Evolutionary conservation across 129 eudicot genomes (phyloP), one percentile per base, ranked within the genome.

Genomic region (Deinandra increscens): DNA sequence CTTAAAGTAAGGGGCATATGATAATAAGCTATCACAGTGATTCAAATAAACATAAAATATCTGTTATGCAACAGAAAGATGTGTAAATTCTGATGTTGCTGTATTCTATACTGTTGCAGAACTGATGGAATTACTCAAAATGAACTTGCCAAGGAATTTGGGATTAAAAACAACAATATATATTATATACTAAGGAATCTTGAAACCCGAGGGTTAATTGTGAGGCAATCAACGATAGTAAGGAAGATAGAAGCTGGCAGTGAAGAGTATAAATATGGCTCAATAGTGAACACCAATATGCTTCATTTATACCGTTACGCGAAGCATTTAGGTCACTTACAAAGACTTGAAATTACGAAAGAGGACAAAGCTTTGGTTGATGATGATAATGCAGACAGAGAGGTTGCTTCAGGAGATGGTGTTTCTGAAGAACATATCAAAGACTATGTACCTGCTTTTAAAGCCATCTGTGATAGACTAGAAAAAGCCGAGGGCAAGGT

Each of bases 401-500:
- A 56, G 31, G 79, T 54, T 65, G 81, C 51, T 45, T 64, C 62
- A 70, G 76, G 66, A 62, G 84, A 53, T 65, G 85, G 72, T 44
- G 71, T 74, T 63, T 68, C 62, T 54, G 82, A 71, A 45, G 95
- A 83, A 68, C 36, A 70, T 69, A 63, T 93, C 58, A 83, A 80
- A 59, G 90, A 88, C 71, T 93, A 41, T 82, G 60, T 85, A 51
- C 95, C 98, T 62, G 87, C 82, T 20, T 33, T 93, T 42, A 81
- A 79, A 74, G 90, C 86, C 23, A 79, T 93, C 12, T 93, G 98
- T 63, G 87, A 86, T 68, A 84, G 83, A 79, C 91, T 93, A 51
- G 98, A 86, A 71, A 83, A 93, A 63, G 91, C 96, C 38, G 78
- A 84, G 26, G 95, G 91, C 69, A 89, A 93, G 95, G 98, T 88